Base-by-base conservation (phyloP, 192 early-diverging fungal species). In the Chytriomyces sp. region DNA sequence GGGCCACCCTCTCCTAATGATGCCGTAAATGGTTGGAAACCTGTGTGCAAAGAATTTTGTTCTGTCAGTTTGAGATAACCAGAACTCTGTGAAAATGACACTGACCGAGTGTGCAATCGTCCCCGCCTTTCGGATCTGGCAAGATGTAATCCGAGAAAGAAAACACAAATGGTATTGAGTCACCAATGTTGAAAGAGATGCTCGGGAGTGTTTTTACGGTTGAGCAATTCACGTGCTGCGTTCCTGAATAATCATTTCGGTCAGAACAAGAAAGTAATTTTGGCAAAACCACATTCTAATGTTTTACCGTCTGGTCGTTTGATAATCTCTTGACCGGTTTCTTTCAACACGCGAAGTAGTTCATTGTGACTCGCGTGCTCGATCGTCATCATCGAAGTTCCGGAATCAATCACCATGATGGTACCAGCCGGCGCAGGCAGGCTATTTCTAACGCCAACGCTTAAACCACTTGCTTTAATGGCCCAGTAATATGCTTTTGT, bases 401-500 rank as follows among this genome's bases (percentile, higher is more conserved):
- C 73, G 23, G 45, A 50, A 53, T 75, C 73, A 46, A 75, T 46
- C 47, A 75, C 49, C 28, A 48, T 26, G 11, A 10, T 60, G 9
- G 49, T 24, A 44, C 48, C 49, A 26, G 45, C 20, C 7, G 73
- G 73, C 7, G 61, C 28, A 23, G 61, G 10, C 16, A 74, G 8
- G 11, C 26, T n/a, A 5, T 28, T 18, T 5, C 28, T 18, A 57
- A 13, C 16, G 9, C 43, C 60, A n/a, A 63, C 45, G 9, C 45
- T 24, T 10, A 63, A 24, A 2, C 60, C 61, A 23, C 23, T n/a
- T 35, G 61, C 11, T 23, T 10, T 9, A 5, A 74, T 61, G 11
- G 72, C 61, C 72, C 72, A 74, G 43, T 45, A 74, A 46, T 63
- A 74, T 16, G 9, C 50, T 18, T 64, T 64, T 28, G 63, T 26